A percentile compares a stretch with the other conserved stretches of the same genome.
Evolutionary conservation across 495 filamentous ascomycete species (phyloP).

Genomic region (Xylaria scruposa): DNA sequence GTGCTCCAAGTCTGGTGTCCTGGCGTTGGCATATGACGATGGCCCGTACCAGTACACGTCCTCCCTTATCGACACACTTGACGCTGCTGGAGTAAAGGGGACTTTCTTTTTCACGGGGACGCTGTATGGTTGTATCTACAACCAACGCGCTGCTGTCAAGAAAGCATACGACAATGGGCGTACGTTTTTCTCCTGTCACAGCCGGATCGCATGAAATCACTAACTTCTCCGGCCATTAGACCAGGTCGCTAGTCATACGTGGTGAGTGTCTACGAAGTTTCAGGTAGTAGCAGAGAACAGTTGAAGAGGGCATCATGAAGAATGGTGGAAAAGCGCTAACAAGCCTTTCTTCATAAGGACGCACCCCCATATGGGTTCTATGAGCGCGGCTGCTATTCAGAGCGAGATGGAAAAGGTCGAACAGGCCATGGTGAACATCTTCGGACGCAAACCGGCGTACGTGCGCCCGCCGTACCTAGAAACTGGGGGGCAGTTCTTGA

Average conservation of each 20-base stretch:
- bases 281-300: background rate
- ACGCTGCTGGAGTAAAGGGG: constrained; percentile 50
- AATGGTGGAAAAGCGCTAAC: constrained; percentile 22
- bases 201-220: background rate
- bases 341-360: constrained; percentile 38
- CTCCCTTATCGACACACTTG: constrained; percentile 39
- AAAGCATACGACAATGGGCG: constrained; percentile 55
- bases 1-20: constrained; percentile 49
- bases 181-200: constrained; percentile 5
- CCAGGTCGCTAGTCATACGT: constrained; percentile 60
- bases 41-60: constrained; percentile 64
- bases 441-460: constrained; percentile 61
- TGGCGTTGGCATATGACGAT: constrained; percentile 72
- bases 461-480: constrained; percentile 61
- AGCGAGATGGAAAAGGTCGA: constrained; percentile 59
- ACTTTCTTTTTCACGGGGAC: constrained; percentile 65
- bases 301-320: background rate
- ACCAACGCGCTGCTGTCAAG: constrained; percentile 54
- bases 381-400: constrained; percentile 48
- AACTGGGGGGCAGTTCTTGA: constrained; percentile 52
- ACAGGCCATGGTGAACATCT: constrained; percentile 58
- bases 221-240: constrained; percentile 29
- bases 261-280: constrained; percentile 39
- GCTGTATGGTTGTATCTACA: constrained; percentile 63
- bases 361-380: constrained; percentile 52